Evolutionary conservation across 2,329 filamentous ascomycete species (phyloP).

Genomic region (Parafenestella ontariensis): DNA sequence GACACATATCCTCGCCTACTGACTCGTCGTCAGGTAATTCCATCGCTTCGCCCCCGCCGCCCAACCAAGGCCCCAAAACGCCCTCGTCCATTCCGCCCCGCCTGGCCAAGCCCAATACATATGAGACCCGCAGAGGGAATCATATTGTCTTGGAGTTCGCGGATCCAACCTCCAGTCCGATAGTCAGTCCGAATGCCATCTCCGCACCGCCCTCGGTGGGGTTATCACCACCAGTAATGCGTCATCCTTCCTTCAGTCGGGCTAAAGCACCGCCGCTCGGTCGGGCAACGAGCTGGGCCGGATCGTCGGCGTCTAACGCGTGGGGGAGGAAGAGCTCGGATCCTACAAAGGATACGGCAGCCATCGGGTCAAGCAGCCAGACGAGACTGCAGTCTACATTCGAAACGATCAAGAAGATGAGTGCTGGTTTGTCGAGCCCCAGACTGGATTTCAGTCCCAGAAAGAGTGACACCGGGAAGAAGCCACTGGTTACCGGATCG

Average conservation of each 20-base stretch:
- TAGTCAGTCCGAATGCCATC: neutral
- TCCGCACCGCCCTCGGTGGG: neutral
- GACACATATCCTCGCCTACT: slow-evolving; percentile 7
- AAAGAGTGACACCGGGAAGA: slow-evolving; percentile 3
- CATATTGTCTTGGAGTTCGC: slow-evolving; percentile 31
- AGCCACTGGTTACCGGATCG: neutral
- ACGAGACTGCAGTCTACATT: slow-evolving; percentile 37
- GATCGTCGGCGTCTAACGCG: neutral
- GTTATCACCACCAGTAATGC: neutral
- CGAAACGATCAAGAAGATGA: slow-evolving; percentile 36
- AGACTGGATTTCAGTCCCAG: slow-evolving; percentile 7
- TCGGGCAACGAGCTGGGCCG: slow-evolving; percentile 2
- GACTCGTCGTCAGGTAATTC: slow-evolving; percentile 21
- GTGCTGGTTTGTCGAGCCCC: slow-evolving; percentile 29
- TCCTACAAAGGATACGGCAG: neutral
- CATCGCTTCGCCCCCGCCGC: slow-evolving; percentile 5
- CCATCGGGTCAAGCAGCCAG: neutral
- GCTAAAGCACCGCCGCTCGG: neutral
- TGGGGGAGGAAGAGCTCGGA: neutral
- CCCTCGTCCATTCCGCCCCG: neutral
- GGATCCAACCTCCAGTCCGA: slow-evolving; percentile 22
- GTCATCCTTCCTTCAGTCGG: neutral
- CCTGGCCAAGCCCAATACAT: slow-evolving; percentile 17
- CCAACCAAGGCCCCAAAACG: neutral
- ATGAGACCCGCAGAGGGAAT: slow-evolving; percentile 19